Evolutionary conservation across 805 yeast genomes (phyloP), one percentile per base, ranked within the genome.

Genomic region (Candida khao-thaluensis): DNA sequence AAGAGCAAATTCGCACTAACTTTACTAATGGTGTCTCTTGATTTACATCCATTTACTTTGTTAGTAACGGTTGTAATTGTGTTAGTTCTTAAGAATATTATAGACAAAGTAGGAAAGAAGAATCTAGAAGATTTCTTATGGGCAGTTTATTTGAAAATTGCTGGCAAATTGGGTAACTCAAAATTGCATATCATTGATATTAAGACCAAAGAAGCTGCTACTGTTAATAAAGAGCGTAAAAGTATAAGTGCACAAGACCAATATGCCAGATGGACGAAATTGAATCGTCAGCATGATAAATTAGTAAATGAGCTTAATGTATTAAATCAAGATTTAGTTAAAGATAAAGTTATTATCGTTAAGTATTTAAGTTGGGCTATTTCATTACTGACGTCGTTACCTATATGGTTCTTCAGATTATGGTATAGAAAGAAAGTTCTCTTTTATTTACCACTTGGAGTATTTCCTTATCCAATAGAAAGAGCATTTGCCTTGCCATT

Each of bases 181-280:
- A 48, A 54, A 37, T 53, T 66, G 27, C 46, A 34, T 4, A 44
- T 49, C 22, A 49, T 63, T 21, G 45, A 53, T 3, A 35, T 21
- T 4, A 62, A 57, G 37, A 66, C 72, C 38, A 49, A 54, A 7
- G 75, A 83, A 45, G 74, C 81, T 35, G 56, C 59, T 11, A 58
- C 63, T 14, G 54, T 79, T 16, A 69, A 75, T 48, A 68, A 64
- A 10, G 77, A 81, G 50, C 74, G 88, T 44, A 67, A 77, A 21
- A 46, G 70, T 2, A 76, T 89, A 7, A 77, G 87, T 40, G 91
- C 97, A 1, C 96, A 91, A 60, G 97, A 93, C 57, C 81, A 93
- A 53, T 93, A 91, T 59, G 96, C 97, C 20, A 82, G 77, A 53
- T 93, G 98, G 98, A 95, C 97, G 1, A 88, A 88, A 58, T 70